Evolutionary conservation across 2,329 filamentous ascomycete species (phyloP).

Genomic region (Phyllosticta capitalensis): DNA sequence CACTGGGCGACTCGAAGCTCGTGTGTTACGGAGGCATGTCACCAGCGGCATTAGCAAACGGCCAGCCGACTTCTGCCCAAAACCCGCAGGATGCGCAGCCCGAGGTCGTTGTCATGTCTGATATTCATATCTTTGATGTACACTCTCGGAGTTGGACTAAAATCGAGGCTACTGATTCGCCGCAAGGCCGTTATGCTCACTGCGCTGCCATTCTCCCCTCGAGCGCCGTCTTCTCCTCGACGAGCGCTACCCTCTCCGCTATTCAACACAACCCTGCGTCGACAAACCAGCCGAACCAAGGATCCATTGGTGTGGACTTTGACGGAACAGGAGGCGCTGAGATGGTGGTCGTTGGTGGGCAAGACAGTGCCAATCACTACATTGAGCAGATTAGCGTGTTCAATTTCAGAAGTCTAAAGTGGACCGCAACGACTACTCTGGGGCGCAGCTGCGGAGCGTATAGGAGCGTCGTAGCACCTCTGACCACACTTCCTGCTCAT

Average conservation of each 20-base stretch:
- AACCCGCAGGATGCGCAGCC: conserved; percentile 55
- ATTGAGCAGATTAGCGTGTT: conserved; percentile 99
- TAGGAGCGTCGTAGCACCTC: conserved; percentile 82
- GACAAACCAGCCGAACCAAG: conserved; percentile 68
- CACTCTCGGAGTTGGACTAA: conserved; percentile 74
- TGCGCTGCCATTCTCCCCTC: conserved; percentile 90
- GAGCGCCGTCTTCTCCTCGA: conserved; percentile 74
- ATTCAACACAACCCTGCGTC: conserved; percentile 82
- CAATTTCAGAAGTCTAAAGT: conserved; percentile 88
- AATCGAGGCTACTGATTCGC: conserved; percentile 68
- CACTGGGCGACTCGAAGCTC: conserved; percentile 86
- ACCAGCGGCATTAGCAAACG: conserved; percentile 47
- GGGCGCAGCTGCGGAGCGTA: conserved; percentile 95
- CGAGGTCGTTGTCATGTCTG: conserved; percentile 94
- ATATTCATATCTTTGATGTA: conserved; percentile 92
- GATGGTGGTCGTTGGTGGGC: conserved; percentile 93
- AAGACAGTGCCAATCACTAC: conserved; percentile 96
- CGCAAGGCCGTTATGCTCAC: conserved; percentile 91
- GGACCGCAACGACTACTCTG: conserved; percentile 80
- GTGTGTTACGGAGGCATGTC: conserved; percentile 99
- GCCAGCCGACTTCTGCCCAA: conserved; percentile 29
- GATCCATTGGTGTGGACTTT: conserved; percentile 75
- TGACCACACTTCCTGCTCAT: conserved; percentile 56
- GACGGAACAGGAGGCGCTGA: conserved; percentile 89
- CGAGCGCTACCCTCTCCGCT: conserved; percentile 72